Evolutionary conservation across 768 basidiomycete species (phyloP).

Genomic region (Podaxis sp.): DNA sequence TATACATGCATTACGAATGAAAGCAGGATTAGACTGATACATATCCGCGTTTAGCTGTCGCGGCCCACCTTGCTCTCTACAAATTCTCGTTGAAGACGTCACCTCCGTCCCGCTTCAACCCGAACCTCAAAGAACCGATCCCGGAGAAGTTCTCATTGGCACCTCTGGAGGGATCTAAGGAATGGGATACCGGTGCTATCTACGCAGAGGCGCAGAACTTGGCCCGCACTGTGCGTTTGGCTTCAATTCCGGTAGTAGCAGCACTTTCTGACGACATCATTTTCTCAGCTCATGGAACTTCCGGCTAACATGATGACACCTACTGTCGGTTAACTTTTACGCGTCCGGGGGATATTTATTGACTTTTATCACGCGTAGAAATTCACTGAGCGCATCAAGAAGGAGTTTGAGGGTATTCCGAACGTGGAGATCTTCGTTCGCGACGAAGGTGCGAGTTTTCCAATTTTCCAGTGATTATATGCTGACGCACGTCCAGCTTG

Average conservation of each 20-base stretch:
- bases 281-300: conserved; percentile 71
- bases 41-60: conserved; percentile 53
- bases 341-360: neutral
- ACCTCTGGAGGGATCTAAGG: conserved; percentile 46
- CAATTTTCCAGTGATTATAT: neutral
- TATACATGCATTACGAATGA: conserved; percentile 17
- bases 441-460: conserved; percentile 58
- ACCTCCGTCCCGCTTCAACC: conserved; percentile 64
- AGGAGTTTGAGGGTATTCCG: conserved; percentile 61
- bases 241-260: neutral
- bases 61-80: conserved; percentile 71
- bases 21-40: neutral
- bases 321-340: conserved; percentile 43
- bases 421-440: conserved; percentile 70
- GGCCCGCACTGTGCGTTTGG: conserved; percentile 61
- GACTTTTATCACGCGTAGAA: conserved; percentile 30
- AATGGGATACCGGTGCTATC: conserved; percentile 71
- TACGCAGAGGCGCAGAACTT: conserved; percentile 81
- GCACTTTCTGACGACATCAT: neutral
- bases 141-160: conserved; percentile 49
- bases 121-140: conserved; percentile 49
- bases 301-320: conserved; percentile 88
- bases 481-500: conserved; percentile 46
- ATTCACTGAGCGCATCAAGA: conserved; percentile 69
- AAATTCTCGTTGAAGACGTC: conserved; percentile 79